Evolutionary conservation across 768 basidiomycete genomes (phyloP).

Genomic region (Favolaschia claudopus): DNA sequence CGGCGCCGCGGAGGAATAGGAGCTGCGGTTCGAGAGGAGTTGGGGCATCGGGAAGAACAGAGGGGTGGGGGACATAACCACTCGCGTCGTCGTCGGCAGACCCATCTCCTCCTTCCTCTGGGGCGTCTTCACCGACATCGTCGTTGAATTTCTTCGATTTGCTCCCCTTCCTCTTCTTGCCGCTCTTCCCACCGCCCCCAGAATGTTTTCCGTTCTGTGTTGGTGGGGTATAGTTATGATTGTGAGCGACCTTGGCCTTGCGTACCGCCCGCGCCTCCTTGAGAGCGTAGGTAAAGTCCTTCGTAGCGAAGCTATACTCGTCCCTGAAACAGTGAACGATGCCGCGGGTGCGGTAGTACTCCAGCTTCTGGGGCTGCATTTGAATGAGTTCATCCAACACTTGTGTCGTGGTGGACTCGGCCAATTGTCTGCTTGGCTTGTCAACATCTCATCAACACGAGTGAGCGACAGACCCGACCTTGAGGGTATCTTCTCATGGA

Average conservation of each 20-base stretch:
- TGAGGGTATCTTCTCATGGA: conserved; percentile 95
- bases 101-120: conserved; percentile 23
- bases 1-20: conserved; percentile 83
- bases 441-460: conserved; percentile 16
- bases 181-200: conserved; percentile 45
- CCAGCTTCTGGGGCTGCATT: conserved; percentile 75
- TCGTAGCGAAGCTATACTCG: conserved; percentile 75
- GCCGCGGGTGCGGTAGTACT: conserved; percentile 89
- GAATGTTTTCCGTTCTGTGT: conserved; percentile 37
- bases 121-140: conserved; percentile 26
- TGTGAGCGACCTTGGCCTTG: conserved; percentile 66
- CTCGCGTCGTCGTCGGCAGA: conserved; percentile 42
- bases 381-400: conserved; percentile 83
- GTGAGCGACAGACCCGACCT: conserved; percentile 56
- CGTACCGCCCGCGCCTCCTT: conserved; percentile 78
- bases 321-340: conserved; percentile 91
- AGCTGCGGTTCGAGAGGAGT: conserved; percentile 89
- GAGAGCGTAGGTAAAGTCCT: conserved; percentile 83
- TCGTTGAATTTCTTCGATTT: conserved; percentile 42
- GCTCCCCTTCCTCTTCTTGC: conserved; percentile 62
- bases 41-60: conserved; percentile 78
- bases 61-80: conserved; percentile 65
- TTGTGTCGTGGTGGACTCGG: conserved; percentile 82
- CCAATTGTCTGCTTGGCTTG: conserved; percentile 68
- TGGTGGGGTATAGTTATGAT: conserved; percentile 45